Evolutionary conservation across 23 red algal genomes (phyloP).

Genomic region (Pyropia haitanensis): DNA sequence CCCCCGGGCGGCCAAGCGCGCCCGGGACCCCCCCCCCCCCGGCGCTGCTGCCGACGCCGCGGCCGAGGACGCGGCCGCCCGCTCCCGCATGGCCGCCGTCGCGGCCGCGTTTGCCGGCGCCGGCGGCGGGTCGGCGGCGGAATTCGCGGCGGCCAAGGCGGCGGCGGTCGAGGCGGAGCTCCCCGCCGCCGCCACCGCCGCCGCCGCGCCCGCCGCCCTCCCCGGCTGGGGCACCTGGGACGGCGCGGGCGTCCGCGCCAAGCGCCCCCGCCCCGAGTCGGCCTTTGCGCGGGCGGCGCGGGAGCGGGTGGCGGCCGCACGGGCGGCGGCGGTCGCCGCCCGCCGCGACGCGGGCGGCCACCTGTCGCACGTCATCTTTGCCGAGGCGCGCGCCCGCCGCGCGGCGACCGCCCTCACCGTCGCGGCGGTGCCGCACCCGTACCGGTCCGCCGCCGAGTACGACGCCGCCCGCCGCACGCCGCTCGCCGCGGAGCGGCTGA

Average conservation of each 20-base stretch:
- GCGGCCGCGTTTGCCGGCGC: slow-evolving; percentile 45
- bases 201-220: slow-evolving; percentile 17
- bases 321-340: slow-evolving; percentile 9
- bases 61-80: no score
- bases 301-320: slow-evolving; percentile 21
- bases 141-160: slow-evolving; percentile 21
- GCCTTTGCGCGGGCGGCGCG: slow-evolving; percentile 42
- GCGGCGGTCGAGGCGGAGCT: slow-evolving; percentile 14
- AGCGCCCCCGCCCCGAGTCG: slow-evolving; percentile 9
- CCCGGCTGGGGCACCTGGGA: slow-evolving; percentile 58
- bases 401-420: slow-evolving; percentile 34
- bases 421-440: slow-evolving; percentile 37
- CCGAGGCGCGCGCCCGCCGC: slow-evolving; percentile 10
- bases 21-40: no score
- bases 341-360: slow-evolving; percentile 6
- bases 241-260: slow-evolving; percentile 12
- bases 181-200: slow-evolving; percentile 15
- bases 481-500: slow-evolving; percentile 17
- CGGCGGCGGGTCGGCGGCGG: slow-evolving; percentile 35
- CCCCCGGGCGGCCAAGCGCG: no score
- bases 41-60: no score
- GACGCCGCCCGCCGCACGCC: slow-evolving; percentile 23
- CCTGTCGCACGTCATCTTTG: slow-evolving; percentile 36
- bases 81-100: slow-evolving; percentile 16
- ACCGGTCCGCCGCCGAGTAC: slow-evolving; percentile 15